Percentiles rank a stretch among this genome's conserved stretches.
phyloP scores from a whole-genome alignment of 257 asterid genomes.

The Coffea eugenioides region DNA sequence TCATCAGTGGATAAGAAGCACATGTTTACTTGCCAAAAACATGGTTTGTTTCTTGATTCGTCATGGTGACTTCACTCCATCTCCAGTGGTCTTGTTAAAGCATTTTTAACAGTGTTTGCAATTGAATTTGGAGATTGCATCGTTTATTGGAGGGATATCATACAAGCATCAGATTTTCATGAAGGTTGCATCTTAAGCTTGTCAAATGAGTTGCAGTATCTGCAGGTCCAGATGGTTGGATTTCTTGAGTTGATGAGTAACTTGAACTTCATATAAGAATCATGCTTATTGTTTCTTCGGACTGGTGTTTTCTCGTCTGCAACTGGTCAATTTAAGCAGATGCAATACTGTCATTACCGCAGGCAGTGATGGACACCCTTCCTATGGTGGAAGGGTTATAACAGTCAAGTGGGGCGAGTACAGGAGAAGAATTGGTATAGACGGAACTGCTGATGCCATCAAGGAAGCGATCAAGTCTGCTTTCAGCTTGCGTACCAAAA shows the following conservation, averaged over 20 bases:
- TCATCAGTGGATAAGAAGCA: not conserved
- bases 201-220: not conserved
- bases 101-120: not conserved
- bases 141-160: not conserved
- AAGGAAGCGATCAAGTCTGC: conserved; percentile 81
- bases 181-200: not conserved
- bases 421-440: conserved; percentile 73
- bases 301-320: not conserved
- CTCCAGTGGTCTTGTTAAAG: not conserved
- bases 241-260: not conserved
- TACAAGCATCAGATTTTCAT: not conserved
- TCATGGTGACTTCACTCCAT: not conserved
- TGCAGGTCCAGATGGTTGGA: not conserved
- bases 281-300: not conserved
- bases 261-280: too few species aligned
- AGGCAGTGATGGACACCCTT: conserved; percentile 63
- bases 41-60: not conserved
- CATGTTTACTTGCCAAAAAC: not conserved
- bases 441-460: conserved; percentile 73
- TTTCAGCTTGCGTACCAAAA: conserved; percentile 71
- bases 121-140: not conserved
- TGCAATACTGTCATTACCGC: conserved; percentile 9
- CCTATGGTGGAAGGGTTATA: conserved; percentile 74
- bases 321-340: not conserved
- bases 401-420: conserved; percentile 71